Base-by-base conservation (phyloP, 2,329 filamentous ascomycete species). In the Pseudogymnoascus sp. region DNA sequence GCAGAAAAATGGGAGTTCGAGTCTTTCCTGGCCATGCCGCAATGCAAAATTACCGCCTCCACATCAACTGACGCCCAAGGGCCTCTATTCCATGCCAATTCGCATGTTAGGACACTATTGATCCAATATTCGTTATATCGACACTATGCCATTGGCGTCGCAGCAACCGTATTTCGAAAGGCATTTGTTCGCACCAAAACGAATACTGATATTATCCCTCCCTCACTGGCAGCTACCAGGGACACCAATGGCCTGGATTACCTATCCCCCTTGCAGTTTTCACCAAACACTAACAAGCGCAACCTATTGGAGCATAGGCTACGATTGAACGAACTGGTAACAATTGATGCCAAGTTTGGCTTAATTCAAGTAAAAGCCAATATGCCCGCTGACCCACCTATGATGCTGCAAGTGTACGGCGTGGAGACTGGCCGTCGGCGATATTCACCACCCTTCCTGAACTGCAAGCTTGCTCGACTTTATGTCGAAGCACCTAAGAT, bases 111-210 rank as follows among this genome's bases (percentile, higher is more conserved):
- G 68, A 91, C 89, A 5, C 77, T 99, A 1, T 85, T 90, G 65
- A 72, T 96, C 7, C 89, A 96, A 60, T 97, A 97, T 72, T 99
- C 96, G 0, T 82, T 99, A 0, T 96, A 96, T 74, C 88, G 93
- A 3, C 93, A 96, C 72, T 99, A 97, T 72, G 89, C 93, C 0
- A 82, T 96, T 26, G 90, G 91, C 0, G 86, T 97, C 65, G 95
- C 93, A 7, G 78, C 83, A 23, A 87, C 87, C 72, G 90, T 96
- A 2, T 75, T 99, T 23, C 82, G 82, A 62, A 86, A 86, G 70
- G 88, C 89, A 0, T 90, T 93, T 67, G 75, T 84, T 73, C 80
- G 77, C 64, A 81, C 82, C 0, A 76, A 77, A 38, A 76, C 75
- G 26, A 80, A 82, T 64, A 64, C 77, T 21, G 76, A 74, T 31